Percentiles rank a stretch among this genome's conserved stretches.
Evolutionary conservation across 2,329 filamentous ascomycete species (phyloP).

Genomic region (Parafenestella ontariensis): DNA sequence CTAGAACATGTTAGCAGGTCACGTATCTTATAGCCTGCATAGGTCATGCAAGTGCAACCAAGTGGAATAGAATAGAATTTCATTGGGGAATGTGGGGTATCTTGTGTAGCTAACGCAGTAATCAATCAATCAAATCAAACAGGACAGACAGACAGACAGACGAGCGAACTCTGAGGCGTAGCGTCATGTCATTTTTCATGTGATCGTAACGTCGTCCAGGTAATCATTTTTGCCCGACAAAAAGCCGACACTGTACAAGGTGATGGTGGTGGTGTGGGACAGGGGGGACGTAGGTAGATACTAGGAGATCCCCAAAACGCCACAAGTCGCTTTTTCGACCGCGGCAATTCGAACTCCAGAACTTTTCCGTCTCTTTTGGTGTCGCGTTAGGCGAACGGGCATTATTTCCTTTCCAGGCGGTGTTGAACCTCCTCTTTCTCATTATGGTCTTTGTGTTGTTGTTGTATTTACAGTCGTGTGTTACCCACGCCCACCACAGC

Average conservation of each 20-base stretch:
- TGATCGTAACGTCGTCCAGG: slow-evolving; percentile 7
- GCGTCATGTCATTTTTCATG: neutral
- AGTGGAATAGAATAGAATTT: slow-evolving; percentile 11
- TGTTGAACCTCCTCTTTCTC: slow-evolving; percentile 33
- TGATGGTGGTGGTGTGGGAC: slow-evolving; percentile 10
- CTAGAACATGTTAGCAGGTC: too few species aligned
- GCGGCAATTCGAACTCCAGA: neutral
- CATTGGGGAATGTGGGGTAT: slow-evolving; percentile 39
- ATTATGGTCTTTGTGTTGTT: slow-evolving; percentile 10
- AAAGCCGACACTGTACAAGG: slow-evolving; percentile 35
- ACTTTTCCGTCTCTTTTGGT: slow-evolving; percentile 32
- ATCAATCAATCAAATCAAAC: too few species aligned
- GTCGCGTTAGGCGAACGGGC: slow-evolving; percentile 3
- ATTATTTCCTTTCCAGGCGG: slow-evolving; percentile 11
- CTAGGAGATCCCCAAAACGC: slow-evolving; percentile 5
- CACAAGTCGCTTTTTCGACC: slow-evolving; percentile 5
- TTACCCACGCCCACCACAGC: neutral
- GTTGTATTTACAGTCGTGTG: slow-evolving; percentile 29
- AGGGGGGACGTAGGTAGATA: slow-evolving; percentile 8
- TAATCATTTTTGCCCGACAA: slow-evolving; percentile 24
- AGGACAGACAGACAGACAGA: slow-evolving; percentile 7
- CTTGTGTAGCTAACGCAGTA: slow-evolving; percentile 33
- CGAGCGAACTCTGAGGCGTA: slow-evolving; percentile 6
- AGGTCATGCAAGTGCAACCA: too few species aligned
- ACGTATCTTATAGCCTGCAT: too few species aligned